Conservation (phyloP, 1,284 basidiomycete species). For the Erythrobasidium hasegawianum region DNA sequence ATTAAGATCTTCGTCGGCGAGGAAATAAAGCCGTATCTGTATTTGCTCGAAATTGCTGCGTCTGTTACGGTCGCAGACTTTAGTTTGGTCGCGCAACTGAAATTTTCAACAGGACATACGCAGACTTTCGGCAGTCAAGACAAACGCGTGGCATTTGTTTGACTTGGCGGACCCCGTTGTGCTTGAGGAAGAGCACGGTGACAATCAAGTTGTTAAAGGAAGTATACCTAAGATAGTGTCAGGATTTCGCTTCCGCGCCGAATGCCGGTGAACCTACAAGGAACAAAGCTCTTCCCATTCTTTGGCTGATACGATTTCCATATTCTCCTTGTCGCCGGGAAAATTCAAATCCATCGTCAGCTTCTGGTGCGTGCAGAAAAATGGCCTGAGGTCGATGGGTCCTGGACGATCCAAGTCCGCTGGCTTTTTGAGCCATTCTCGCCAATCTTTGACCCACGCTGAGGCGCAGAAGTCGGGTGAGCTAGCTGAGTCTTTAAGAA, state of each 20-base stretch:
- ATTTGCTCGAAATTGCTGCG: constrained; percentile 7
- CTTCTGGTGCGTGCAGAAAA: constrained; percentile 64
- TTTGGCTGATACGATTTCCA: constrained; percentile 58
- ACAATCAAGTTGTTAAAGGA: not conserved
- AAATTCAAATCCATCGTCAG: constrained; percentile 65
- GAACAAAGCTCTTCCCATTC: constrained; percentile 63
- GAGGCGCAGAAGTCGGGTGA: not conserved
- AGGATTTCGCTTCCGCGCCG: too few relatives aligned
- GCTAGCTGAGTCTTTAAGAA: not conserved
- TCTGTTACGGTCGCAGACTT: not conserved
- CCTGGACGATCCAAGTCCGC: constrained; percentile 53
- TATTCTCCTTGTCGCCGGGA: constrained; percentile 56
- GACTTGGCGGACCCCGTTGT: not conserved
- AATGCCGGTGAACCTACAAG: constrained; percentile 51
- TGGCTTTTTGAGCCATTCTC: constrained; percentile 23
- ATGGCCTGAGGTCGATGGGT: constrained; percentile 59
- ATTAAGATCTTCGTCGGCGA: constrained; percentile 18
- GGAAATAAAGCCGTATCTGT: constrained; percentile 4
- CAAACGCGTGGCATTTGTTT: not conserved
- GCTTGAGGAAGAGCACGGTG: not conserved
- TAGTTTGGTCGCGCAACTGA: not conserved
- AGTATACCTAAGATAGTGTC: not conserved
- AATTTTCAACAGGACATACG: not conserved
- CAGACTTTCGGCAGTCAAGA: not conserved
- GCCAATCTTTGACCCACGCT: constrained; percentile 37